Conservation (phyloP, 306 rosid genomes). For the Corylus heterophylla region DNA sequence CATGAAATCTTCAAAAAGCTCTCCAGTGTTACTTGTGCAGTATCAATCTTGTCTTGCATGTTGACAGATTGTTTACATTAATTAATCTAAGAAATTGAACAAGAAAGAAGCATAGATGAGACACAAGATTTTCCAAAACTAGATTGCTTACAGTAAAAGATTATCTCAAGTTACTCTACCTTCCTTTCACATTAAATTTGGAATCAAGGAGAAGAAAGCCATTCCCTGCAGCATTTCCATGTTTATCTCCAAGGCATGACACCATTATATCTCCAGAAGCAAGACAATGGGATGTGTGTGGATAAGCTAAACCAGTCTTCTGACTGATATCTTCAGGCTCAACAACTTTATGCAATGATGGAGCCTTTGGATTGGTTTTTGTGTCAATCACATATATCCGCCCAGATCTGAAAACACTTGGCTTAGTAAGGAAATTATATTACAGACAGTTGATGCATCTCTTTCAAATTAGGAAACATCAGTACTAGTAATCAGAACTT, state of each 20-base stretch:
- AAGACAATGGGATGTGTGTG: conserved; percentile 96
- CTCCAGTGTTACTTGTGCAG: neutral
- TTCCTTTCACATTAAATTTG: conserved; percentile 92
- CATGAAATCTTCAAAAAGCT: neutral
- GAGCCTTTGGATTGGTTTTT: conserved; percentile 75
- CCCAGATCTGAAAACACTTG: conserved; percentile 65
- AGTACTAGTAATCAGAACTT: neutral
- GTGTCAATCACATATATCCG: conserved; percentile 81
- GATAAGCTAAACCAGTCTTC: conserved; percentile 92
- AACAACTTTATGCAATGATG: conserved; percentile 82
- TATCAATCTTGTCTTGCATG: neutral
- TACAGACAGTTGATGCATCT: neutral
- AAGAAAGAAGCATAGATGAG: neutral
- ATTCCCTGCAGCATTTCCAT: conserved; percentile 82
- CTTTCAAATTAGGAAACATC: neutral
- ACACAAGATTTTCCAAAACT: neutral
- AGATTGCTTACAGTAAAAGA: neutral
- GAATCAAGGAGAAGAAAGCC: conserved; percentile 98
- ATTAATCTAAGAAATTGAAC: neutral
- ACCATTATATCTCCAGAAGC: conserved; percentile 95
- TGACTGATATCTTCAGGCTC: conserved; percentile 55
- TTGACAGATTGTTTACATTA: neutral
- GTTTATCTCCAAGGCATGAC: conserved; percentile 87
- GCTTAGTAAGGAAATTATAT: conserved; percentile 6
- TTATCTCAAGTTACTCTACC: conserved; percentile 40